Base-by-base conservation (phyloP, 768 basidiomycete species). In the Stropharia rugosoannulata region DNA sequence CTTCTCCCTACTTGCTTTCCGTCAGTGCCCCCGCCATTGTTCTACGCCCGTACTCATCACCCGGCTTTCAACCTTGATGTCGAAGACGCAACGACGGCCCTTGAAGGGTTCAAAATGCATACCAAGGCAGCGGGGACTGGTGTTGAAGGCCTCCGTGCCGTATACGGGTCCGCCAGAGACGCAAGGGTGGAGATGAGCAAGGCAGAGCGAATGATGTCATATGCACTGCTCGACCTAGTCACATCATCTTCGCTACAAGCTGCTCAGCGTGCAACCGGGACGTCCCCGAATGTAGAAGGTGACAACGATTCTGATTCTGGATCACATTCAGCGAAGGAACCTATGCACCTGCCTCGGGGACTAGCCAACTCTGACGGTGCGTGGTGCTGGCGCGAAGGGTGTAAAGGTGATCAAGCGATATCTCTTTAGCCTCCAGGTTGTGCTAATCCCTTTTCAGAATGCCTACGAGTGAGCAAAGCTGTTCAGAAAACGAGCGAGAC, bases 361-460 rank as follows among this genome's bases (percentile, higher is more conserved):
- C 64, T 87, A 48, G 62, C 84, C 51, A 93, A 93, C 59, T 74
- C 76, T 8, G 81, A 89, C 22, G 87, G 89, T 1, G 91, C 89
- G 3, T 90, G 93, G 89, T 93, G 91, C 67, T 95, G 92, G 91
- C 78, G 85, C 22, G 90, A 94, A 51, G 78, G 77, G 2, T 93
- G 92, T 66, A 70, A 79, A 66, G 85, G 90, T 89, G 62, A n/a
- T n/a, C n/a, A n/a, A 12, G 72, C 48, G 6, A 16, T 41, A 4
- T 35, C n/a, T 36, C 15, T 48, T 44, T 35, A 10, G 22, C 45
- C 7, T 8, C 1, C 7, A 10, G 15, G 1, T 12, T 27, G 36
- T 16, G n/a, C 48, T 32, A 5, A 16, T 19, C 19, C 51, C 49
- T 13, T 13, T 50, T 6, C 15, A 90, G 91, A 85, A 37, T 94